Conservation (phyloP, 352 stramenopile genomes). For the Globisporangium camurandrum region DNA sequence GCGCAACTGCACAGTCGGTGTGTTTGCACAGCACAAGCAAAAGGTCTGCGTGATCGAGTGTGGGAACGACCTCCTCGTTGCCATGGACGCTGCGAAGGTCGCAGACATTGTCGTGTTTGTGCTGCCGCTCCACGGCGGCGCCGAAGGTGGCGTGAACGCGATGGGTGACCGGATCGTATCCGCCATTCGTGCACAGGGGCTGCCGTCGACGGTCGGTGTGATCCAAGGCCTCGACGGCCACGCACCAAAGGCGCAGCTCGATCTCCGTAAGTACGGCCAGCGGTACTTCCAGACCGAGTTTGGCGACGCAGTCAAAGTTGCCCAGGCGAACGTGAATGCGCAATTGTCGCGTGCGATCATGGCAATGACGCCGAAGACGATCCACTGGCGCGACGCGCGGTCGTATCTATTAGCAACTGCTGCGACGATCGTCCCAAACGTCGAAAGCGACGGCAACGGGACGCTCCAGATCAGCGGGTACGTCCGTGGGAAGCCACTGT, state of each 20-base stretch:
- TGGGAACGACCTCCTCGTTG: constrained; percentile 71
- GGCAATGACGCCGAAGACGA: constrained; percentile 71
- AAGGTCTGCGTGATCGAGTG: constrained; percentile 84
- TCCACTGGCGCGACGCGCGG: constrained; percentile 85
- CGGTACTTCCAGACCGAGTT: constrained; percentile 90
- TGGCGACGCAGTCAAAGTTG: constrained; percentile 73
- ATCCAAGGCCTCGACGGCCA: constrained; percentile 79
- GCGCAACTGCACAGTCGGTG: constrained; percentile 58
- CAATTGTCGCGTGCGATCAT: constrained; percentile 79
- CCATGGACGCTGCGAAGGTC: constrained; percentile 82
- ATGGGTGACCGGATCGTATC: constrained; percentile 86
- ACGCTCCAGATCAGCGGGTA: constrained; percentile 92
- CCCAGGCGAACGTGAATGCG: constrained; percentile 64
- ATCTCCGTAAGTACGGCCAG: constrained; percentile 80
- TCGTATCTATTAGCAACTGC: constrained; percentile 83
- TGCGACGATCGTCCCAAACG: constrained; percentile 57
- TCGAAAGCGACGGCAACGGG: constrained; percentile 33
- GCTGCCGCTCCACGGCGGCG: constrained; percentile 66
- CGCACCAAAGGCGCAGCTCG: constrained; percentile 54
- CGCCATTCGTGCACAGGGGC: constrained; percentile 89
- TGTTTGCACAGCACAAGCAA: constrained; percentile 83
- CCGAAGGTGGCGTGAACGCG: constrained; percentile 80
- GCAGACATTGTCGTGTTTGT: constrained; percentile 79
- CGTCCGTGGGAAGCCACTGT: constrained; percentile 91
- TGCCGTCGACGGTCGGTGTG: constrained; percentile 83